These are phyloP conservation scores for Hanseniaspora uvarum DNA, from an alignment of 1,139 yeast species.

Conservation along the genomic window DNA sequence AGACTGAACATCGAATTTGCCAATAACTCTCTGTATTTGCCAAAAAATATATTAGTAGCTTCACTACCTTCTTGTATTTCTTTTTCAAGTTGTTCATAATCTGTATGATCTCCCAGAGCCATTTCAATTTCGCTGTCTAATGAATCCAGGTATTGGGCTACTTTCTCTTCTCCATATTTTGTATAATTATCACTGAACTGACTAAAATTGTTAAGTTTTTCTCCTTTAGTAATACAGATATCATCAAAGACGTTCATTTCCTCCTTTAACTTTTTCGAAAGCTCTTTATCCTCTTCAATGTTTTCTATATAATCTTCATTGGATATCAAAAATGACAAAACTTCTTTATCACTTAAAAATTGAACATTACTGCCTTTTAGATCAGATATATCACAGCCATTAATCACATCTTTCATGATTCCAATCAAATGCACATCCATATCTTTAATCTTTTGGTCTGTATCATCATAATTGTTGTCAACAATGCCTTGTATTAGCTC, in stretches of 20 bases:
- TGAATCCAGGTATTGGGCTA: background rate
- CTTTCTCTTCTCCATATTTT: background rate
- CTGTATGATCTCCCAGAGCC: background rate
- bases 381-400: conserved; percentile 7
- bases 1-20: conserved; percentile 3
- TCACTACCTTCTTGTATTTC: background rate
- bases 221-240: conserved; percentile 4
- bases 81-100: background rate
- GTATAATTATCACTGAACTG: background rate
- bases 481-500: background rate
- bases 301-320: background rate
- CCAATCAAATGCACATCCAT: conserved; percentile 1
- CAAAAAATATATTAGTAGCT: background rate
- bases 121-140: background rate
- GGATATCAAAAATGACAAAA: background rate
- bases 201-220: background rate
- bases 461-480: background rate
- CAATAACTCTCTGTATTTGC: background rate
- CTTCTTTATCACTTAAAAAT: background rate
- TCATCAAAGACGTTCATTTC: conserved; percentile 5
- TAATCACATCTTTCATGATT: conserved; percentile 4
- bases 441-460: background rate
- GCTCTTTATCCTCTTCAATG: background rate
- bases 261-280: background rate
- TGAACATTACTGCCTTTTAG: background rate